Percentiles rank a stretch among this genome's conserved stretches.
These are phyloP conservation scores for Spiromastix sp. DNA, from an alignment of 2,329 filamentous ascomycete genomes.

Conservation along the genomic window DNA sequence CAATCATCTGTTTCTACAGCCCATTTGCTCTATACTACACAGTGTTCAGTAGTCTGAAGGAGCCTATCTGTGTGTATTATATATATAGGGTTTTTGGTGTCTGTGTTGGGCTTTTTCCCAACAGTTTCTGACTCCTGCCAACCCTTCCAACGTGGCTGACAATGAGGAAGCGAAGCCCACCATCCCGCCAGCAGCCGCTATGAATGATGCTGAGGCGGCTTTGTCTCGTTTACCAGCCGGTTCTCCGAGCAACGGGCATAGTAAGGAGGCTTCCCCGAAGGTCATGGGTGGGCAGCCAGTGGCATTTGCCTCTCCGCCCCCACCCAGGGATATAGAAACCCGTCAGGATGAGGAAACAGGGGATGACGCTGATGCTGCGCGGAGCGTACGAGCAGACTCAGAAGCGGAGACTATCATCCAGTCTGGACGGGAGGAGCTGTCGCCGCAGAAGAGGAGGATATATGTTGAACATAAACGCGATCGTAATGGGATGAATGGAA, in stretches of 20 bases:
- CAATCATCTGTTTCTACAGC: too few relatives aligned
- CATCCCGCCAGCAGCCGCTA: conserved; percentile 35
- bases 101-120: neutral
- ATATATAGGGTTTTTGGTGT: neutral
- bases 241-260: conserved; percentile 14
- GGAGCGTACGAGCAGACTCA: conserved; percentile 33
- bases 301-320: neutral
- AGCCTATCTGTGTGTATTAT: too few relatives aligned
- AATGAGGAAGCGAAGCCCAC: conserved; percentile 27
- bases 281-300: neutral
- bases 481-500: conserved; percentile 15
- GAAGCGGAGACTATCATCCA: conserved; percentile 41
- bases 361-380: conserved; percentile 19
- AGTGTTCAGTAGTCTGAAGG: too few relatives aligned
- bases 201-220: conserved; percentile 37
- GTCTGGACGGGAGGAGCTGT: conserved; percentile 35
- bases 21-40: too few relatives aligned
- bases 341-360: conserved; percentile 4
- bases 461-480: conserved; percentile 27
- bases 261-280: neutral
- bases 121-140: neutral
- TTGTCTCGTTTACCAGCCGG: conserved; percentile 26
- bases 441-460: conserved; percentile 37
- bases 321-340: too few relatives aligned
- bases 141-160: neutral